Evolutionary conservation across 805 yeast genomes (phyloP), one percentile per base, ranked within the genome.

Genomic region (Myxozyma neotropica): DNA sequence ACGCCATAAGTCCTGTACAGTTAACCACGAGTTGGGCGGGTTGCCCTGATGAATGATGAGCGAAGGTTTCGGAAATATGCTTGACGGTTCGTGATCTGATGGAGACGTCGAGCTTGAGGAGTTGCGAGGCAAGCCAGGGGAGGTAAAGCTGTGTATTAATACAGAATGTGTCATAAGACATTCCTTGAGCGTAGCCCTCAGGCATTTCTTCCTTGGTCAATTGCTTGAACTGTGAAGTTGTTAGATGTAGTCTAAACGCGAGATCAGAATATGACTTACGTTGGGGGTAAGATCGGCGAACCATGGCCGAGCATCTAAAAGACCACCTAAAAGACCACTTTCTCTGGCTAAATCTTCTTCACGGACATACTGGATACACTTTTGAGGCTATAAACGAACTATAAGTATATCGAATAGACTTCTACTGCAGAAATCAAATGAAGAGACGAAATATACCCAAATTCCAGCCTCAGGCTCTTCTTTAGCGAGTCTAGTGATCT

Each of bases 1-100:
- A 76, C 1, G 94, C 88, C 10, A 91, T 88, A 21, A 86, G 75
- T 6, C 95, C 96, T 0, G 91, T 79, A 71, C 95, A 88, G 68
- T 89, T 89, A 79, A 88, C 85, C 7, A 87, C 86, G 4, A 72
- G 75, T 7, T 66, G 45, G 57, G 74, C 81, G 6, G 54, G 46
- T 29, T 33, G 4, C 4, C 71, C 44, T 52, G 78, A 61, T 12
- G 72, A 68, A 61, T 80, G 83, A 2, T 75, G 65, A 0, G 66
- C 42, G n/a, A 74, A 73, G 0, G 87, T 84, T n/a, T 86, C 82
- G 8, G 78, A 70, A 24, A 86, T 75, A 51, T 75, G 73, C 8
- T 69, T 68, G 13, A 74, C 69, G 26, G 76, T 40, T 7, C 67
- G 73, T 54, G 88, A 72, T 49, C 70, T 73, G n/a, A 85, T 64